Conservation (phyloP, 768 basidiomycete genomes). For the Kwoniella pini region DNA sequence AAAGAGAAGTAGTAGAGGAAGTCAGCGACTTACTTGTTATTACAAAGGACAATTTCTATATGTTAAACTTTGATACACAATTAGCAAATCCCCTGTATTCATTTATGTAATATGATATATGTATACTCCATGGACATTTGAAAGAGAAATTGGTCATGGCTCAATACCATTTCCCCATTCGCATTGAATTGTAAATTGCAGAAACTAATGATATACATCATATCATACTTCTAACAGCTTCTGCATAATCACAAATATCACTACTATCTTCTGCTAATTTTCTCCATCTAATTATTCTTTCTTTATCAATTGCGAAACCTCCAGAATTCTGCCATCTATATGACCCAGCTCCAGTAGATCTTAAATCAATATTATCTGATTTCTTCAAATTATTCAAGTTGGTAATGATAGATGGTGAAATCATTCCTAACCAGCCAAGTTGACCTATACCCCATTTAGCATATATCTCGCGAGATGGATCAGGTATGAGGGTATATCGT, state of each 20-base stretch:
- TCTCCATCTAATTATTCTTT: conserved; percentile 7
- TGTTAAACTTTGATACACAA: no score
- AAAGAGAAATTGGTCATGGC: no score
- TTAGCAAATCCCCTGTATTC: no score
- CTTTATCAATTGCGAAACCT: conserved; percentile 5
- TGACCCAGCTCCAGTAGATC: conserved; percentile 1
- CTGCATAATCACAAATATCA: conserved; percentile 13
- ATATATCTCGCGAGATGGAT: conserved; percentile 6
- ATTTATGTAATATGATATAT: no score
- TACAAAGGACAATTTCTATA: no score
- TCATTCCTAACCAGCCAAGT: conserved; percentile 11
- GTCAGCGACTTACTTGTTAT: no score
- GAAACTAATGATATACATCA: neutral
- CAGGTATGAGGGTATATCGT: conserved; percentile 1
- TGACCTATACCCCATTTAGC: conserved; percentile 16
- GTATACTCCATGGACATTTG: no score
- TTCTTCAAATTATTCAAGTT: conserved; percentile 4
- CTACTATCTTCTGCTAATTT: conserved; percentile 10
- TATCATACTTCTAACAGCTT: conserved; percentile 4
- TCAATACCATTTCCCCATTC: no score
- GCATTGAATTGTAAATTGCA: neutral
- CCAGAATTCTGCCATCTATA: conserved; percentile 15
- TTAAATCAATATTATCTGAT: conserved; percentile 5
- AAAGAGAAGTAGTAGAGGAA: no score
- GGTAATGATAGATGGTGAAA: neutral